Evolutionary conservation across 805 yeast species (phyloP).

Genomic region (Candida silvatica): DNA sequence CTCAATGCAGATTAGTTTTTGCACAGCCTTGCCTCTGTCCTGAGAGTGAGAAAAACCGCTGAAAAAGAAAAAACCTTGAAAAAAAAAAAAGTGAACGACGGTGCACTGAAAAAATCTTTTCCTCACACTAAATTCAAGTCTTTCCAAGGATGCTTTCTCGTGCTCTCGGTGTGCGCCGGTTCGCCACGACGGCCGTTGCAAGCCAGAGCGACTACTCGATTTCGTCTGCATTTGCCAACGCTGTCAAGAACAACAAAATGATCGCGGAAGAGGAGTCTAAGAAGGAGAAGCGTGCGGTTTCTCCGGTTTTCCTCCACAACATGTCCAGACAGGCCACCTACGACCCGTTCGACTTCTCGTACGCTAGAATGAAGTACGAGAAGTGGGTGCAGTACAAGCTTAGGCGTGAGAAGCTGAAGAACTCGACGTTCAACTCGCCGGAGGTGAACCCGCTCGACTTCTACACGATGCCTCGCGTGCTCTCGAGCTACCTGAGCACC

Average conservation of each 20-base stretch:
- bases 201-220: constrained; percentile 8
- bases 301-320: constrained; percentile 32
- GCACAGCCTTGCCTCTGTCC: no score
- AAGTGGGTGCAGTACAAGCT: constrained; percentile 19
- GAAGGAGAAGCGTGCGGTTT: constrained; percentile 25
- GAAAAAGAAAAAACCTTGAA: not conserved
- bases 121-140: not conserved
- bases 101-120: not conserved
- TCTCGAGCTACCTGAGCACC: constrained; percentile 56
- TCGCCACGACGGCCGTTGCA: constrained; percentile 4
- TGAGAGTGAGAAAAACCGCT: no score
- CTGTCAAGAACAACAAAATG: constrained; percentile 14
- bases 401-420: constrained; percentile 18
- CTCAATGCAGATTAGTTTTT: no score
- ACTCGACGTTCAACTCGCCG: constrained; percentile 22
- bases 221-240: constrained; percentile 12
- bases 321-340: constrained; percentile 49
- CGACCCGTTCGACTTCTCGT: constrained; percentile 76
- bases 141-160: constrained; percentile 5
- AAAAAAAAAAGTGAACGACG: no score
- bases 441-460: constrained; percentile 62
- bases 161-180: constrained; percentile 7
- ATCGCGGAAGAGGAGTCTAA: constrained; percentile 14
- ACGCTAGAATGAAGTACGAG: constrained; percentile 47
- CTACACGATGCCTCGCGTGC: constrained; percentile 62